Base-by-base conservation (phyloP, 179 eudicot species). In the Spinacia oleracea region DNA sequence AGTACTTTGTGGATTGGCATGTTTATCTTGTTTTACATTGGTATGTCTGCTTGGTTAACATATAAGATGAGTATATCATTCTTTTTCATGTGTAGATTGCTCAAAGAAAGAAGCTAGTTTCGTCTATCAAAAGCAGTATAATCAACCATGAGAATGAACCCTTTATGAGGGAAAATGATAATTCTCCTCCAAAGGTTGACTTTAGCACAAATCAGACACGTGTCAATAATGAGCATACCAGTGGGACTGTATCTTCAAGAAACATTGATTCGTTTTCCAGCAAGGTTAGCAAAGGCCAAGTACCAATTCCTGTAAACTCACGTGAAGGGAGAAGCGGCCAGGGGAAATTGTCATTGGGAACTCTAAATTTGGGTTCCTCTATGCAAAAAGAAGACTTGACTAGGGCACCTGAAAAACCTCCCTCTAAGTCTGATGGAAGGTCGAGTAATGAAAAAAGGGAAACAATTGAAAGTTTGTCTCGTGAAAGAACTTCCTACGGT, bases 61-160 rank as follows among this genome's bases (percentile, higher is more conserved):
- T 78, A 23, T 45, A 5, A 29, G 35, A 8, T 80, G 66, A 80
- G 70, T 18, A 38, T 80, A 20, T 29, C 14, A 9, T 50, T 63
- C 45, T 46, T 25, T 50, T 74, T 25, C 69, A 50, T 55, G 69
- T 86, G 78, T 93, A 96, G 99, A 92, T 94, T 81, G 90, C 94
- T 55, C 97, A 96, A 84, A 91, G 96, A 79, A 96, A 82, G 88
- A 90, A 83, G 79, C 55, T 90, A 75, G 93, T 92, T 60, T 88
- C 96, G 27, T 86, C 98, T 16, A 89, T 94, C 62, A 91, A 84
- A 83, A 84, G 76, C 78, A 87, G 85, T 69, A 78, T 84, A 42
- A 79, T 79, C 25, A 82, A 89, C 71, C 81, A 82, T 40, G 86
- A 85, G 75, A 86, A 79, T 15, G 83, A 78, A 50, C 72, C 77